Evolutionary conservation across 768 basidiomycete species (phyloP).

Genomic region (Leccinum subgranulosum): DNA sequence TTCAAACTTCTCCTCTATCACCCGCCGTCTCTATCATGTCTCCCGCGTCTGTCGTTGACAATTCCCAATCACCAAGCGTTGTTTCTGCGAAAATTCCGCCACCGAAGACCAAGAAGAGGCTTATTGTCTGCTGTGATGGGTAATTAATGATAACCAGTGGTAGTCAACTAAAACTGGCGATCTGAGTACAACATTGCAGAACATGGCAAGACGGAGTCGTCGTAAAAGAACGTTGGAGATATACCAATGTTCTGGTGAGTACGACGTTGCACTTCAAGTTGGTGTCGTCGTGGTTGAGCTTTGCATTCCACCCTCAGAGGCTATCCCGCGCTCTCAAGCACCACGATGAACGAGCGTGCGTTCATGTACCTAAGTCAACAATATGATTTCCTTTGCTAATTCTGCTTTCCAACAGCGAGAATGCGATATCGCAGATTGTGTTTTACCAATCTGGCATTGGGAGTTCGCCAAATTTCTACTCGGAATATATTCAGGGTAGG

Average conservation of each 20-base stretch:
- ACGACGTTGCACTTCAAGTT: background rate
- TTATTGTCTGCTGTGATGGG: slow-evolving; percentile 78
- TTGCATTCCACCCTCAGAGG: slow-evolving; percentile 34
- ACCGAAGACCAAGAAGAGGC: slow-evolving; percentile 44
- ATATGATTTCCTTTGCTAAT: background rate
- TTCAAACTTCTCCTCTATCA: background rate
- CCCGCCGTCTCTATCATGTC: slow-evolving; percentile 11
- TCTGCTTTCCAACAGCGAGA: slow-evolving; percentile 21
- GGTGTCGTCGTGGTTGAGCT: background rate
- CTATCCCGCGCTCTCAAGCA: slow-evolving; percentile 51
- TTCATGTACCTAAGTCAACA: background rate
- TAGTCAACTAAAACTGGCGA: background rate
- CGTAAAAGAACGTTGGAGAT: slow-evolving; percentile 41
- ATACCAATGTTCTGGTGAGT: slow-evolving; percentile 56
- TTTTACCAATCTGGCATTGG: slow-evolving; percentile 65
- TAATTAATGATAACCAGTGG: slow-evolving; percentile 27
- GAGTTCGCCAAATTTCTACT: slow-evolving; percentile 54
- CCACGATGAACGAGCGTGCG: slow-evolving; percentile 42
- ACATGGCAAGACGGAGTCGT: slow-evolving; percentile 71
- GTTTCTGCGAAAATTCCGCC: background rate
- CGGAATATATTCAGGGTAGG: slow-evolving; percentile 59
- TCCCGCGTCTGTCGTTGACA: background rate
- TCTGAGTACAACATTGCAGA: slow-evolving; percentile 32
- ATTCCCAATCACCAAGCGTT: background rate
- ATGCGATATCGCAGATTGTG: slow-evolving; percentile 56